Conservation (phyloP, 192 early-diverging fungal species). For the Chytriomyces confervae region DNA sequence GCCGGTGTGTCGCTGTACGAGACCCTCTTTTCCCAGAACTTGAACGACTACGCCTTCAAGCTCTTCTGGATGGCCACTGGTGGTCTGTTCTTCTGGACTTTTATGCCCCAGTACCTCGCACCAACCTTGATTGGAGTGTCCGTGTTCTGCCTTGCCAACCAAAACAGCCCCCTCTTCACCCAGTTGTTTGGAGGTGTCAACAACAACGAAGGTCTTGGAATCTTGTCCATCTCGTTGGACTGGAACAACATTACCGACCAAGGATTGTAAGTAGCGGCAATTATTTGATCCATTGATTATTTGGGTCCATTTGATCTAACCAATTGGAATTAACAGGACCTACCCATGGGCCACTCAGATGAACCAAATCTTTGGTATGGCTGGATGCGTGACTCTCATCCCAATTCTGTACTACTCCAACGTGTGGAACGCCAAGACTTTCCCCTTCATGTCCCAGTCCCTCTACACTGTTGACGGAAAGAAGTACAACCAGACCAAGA, state of each 20-base stretch:
- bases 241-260: conserved; percentile 52
- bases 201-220: conserved; percentile 7
- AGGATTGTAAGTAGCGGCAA: conserved; percentile 74
- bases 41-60: conserved; percentile 49
- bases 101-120: conserved; percentile 56
- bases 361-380: conserved; percentile 74
- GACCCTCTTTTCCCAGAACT: conserved; percentile 65
- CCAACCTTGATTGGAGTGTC: conserved; percentile 17
- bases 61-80: conserved; percentile 57
- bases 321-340: conserved; percentile 47
- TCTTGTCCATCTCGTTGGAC: conserved; percentile 29
- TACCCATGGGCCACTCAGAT: conserved; percentile 51
- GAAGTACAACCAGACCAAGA: conserved; percentile 16
- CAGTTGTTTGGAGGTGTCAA: conserved; percentile 33
- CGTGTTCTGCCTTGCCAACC: conserved; percentile 13
- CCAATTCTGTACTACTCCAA: conserved; percentile 51
- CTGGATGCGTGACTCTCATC: conserved; percentile 70
- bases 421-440: conserved; percentile 36
- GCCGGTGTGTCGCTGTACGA: conserved; percentile 76
- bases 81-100: conserved; percentile 58
- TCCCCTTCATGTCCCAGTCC: conserved; percentile 32
- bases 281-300: conserved; percentile 50
- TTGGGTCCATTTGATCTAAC: too few species aligned
- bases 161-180: background rate
- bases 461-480: conserved; percentile 24